phyloP scores from a whole-genome alignment of 225 moss, liverwort and hornwort species.

The Pseudisothecium myosuroides region DNA sequence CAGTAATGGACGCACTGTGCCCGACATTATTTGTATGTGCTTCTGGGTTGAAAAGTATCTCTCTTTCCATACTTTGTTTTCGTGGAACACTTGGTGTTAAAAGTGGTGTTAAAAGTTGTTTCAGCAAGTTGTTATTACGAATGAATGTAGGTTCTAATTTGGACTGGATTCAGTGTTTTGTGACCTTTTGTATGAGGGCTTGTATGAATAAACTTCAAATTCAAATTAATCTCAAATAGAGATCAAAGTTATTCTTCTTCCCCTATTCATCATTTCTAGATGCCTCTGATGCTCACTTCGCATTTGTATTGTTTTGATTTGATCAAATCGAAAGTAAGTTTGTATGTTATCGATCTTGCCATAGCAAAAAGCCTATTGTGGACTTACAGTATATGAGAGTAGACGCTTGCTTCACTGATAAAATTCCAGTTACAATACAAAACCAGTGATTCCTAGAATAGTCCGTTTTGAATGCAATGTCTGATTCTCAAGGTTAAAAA shows the following conservation, averaged over 20 bases:
- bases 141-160: not conserved
- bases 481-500: not conserved
- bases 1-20: conserved; percentile 62
- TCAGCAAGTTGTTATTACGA: not conserved
- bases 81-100: not conserved
- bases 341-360: not conserved
- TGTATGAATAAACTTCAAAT: not conserved
- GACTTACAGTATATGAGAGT: not conserved
- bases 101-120: not conserved
- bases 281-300: not conserved
- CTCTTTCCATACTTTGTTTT: not conserved
- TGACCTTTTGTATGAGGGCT: not conserved
- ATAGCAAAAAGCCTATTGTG: not conserved
- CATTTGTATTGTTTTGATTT: not conserved
- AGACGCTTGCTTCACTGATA: not conserved
- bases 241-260: not conserved
- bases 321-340: not conserved
- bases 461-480: not conserved
- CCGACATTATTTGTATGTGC: conserved; percentile 44
- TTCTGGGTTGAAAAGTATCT: not conserved
- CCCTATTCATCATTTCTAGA: not conserved
- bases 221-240: not conserved
- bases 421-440: not conserved
- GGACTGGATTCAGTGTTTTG: not conserved
- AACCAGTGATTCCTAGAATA: not conserved